Evolutionary conservation across 108 stramenopile species (phyloP).

Genomic region (Stephanodiscus minutulus): DNA sequence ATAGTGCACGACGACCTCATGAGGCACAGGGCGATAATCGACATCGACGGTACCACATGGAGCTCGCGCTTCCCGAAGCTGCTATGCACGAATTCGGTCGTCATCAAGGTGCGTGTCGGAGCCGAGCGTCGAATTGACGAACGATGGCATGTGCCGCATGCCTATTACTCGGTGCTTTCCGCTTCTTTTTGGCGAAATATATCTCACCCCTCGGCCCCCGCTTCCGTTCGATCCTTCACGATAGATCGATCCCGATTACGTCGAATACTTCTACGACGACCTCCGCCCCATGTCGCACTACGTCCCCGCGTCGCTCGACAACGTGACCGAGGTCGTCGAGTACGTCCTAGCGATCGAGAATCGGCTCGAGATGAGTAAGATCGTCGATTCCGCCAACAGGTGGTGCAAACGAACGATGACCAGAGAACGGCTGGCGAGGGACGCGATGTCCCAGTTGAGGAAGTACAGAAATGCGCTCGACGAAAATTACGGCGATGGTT

Average conservation of each 20-base stretch:
- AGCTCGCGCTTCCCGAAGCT: constrained; percentile 34
- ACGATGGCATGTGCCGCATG: background rate
- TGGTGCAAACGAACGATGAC: constrained; percentile 11
- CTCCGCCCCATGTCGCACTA: constrained; percentile 4
- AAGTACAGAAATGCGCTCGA: background rate
- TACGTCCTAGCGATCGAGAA: background rate
- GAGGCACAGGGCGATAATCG: constrained; percentile 41
- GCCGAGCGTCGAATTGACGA: background rate
- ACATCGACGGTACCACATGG: constrained; percentile 52
- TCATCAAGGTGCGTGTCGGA: constrained; percentile 26
- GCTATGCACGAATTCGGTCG: constrained; percentile 50
- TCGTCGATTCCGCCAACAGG: constrained; percentile 4
- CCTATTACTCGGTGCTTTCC: too few relatives aligned
- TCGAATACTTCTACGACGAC: constrained; percentile 13
- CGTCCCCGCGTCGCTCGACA: constrained; percentile 2
- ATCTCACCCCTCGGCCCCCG: too few relatives aligned
- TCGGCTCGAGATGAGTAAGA: background rate
- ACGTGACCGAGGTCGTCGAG: constrained; percentile 1
- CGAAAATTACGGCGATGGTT: background rate
- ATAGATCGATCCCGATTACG: constrained; percentile 10
- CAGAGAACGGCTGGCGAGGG: background rate
- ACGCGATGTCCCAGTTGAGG: constrained; percentile 8
- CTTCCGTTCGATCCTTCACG: background rate
- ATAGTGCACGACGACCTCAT: background rate
- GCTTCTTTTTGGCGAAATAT: too few relatives aligned